phyloP scores from a whole-genome alignment of 2,329 filamentous ascomycete species.

The Coniochaeta prunicola region DNA sequence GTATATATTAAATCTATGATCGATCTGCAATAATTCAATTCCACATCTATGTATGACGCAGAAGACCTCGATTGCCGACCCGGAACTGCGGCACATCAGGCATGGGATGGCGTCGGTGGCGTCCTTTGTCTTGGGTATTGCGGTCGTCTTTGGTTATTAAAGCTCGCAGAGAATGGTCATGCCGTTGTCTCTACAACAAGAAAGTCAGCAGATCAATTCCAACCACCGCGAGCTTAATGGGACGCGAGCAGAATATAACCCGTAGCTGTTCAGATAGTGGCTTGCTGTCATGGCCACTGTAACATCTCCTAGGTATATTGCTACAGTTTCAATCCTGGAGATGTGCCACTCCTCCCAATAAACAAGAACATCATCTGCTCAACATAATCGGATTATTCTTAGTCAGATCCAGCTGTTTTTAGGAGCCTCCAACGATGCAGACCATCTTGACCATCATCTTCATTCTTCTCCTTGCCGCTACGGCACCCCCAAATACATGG shows the following conservation, averaged over 20 bases:
- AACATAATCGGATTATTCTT: no score
- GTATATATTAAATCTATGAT: background rate
- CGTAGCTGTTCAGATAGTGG: background rate
- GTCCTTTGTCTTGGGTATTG: background rate
- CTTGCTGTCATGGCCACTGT: background rate
- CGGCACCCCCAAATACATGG: background rate
- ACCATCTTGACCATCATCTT: background rate
- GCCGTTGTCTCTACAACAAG: background rate
- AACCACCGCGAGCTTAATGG: background rate
- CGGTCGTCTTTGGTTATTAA: no score
- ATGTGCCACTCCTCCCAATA: no score
- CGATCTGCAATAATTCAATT: background rate
- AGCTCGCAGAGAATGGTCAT: no score
- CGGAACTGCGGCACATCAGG: no score
- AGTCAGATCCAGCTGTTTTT: no score
- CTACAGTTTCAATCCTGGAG: no score
- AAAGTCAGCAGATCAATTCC: background rate
- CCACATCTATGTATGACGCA: no score
- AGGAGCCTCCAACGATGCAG: no score
- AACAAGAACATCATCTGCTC: no score
- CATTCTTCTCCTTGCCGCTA: background rate
- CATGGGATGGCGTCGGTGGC: no score
- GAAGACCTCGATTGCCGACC: background rate
- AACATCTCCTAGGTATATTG: no score
- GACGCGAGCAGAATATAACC: background rate